Conservation (phyloP, 2,329 filamentous ascomycete species). For the Colletotrichum eremochloae region DNA sequence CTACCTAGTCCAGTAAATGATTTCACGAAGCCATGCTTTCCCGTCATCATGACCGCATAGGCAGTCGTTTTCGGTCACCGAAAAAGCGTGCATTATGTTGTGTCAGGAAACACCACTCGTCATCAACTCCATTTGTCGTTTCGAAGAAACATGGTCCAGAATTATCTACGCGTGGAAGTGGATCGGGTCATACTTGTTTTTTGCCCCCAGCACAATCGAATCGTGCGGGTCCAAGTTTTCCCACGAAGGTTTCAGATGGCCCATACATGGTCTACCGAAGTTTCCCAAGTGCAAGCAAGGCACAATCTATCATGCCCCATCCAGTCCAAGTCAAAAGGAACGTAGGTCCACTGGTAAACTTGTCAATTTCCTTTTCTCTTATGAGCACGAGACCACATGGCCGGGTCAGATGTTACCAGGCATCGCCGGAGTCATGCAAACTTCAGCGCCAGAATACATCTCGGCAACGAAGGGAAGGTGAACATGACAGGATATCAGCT, state of each 20-base stretch:
- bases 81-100: neutral
- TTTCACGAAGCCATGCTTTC: neutral
- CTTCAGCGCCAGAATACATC: neutral
- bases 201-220: neutral
- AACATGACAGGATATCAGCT: neutral
- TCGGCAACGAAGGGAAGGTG: neutral
- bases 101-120: neutral
- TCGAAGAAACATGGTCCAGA: neutral
- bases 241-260: neutral
- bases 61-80: neutral
- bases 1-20: neutral
- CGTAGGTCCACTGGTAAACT: neutral
- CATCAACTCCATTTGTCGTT: neutral
- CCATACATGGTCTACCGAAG: neutral
- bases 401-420: neutral
- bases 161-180: neutral
- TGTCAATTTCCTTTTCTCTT: neutral
- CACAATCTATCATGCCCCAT: neutral
- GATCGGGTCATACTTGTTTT: neutral
- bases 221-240: neutral
- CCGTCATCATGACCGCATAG: conserved; percentile 4
- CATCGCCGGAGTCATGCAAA: neutral
- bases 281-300: no score
- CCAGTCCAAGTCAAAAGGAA: neutral
- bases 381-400: no score